Conservation (phyloP, 805 yeast species). For the Ogataea philodendri region DNA sequence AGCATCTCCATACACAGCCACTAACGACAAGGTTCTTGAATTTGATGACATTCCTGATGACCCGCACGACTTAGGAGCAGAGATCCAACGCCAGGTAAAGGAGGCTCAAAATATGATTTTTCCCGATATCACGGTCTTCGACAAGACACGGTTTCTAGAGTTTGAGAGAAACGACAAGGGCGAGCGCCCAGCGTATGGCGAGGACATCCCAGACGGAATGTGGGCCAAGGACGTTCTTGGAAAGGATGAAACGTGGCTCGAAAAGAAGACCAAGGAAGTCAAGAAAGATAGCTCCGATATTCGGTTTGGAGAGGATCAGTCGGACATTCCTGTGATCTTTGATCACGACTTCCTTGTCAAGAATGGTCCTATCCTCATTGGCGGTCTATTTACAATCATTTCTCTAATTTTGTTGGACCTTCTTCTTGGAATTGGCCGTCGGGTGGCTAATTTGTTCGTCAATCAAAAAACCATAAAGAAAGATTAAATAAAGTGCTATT, state of each 20-base stretch:
- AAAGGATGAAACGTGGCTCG: slow-evolving; percentile 33
- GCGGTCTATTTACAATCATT: slow-evolving; percentile 10
- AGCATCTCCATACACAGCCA: slow-evolving; percentile 21
- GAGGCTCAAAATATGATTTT: slow-evolving; percentile 43
- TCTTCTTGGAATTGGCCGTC: slow-evolving; percentile 6
- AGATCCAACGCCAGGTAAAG: slow-evolving; percentile 28
- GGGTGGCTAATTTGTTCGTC: slow-evolving; percentile 1
- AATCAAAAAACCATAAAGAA: slow-evolving; percentile 1
- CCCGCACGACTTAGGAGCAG: slow-evolving; percentile 32
- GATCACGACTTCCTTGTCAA: slow-evolving; percentile 47
- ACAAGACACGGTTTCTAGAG: slow-evolving; percentile 49
- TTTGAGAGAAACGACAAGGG: slow-evolving; percentile 52
- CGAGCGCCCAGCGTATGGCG: slow-evolving; percentile 32
- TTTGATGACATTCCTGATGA: slow-evolving; percentile 34
- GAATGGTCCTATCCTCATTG: slow-evolving; percentile 37
- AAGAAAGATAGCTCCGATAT: slow-evolving; percentile 20
- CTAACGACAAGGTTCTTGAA: slow-evolving; percentile 16
- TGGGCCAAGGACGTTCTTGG: slow-evolving; percentile 29
- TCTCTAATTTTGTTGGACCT: slow-evolving; percentile 12
- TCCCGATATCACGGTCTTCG: slow-evolving; percentile 51
- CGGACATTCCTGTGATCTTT: slow-evolving; percentile 36
- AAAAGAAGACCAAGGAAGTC: slow-evolving; percentile 24
- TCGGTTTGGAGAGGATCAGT: slow-evolving; percentile 30
- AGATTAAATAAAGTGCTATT: slow-evolving; percentile 4
- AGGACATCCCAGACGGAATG: slow-evolving; percentile 30